phyloP scores from a whole-genome alignment of 164 flowering plant genomes.

The Vitis rupestris region DNA sequence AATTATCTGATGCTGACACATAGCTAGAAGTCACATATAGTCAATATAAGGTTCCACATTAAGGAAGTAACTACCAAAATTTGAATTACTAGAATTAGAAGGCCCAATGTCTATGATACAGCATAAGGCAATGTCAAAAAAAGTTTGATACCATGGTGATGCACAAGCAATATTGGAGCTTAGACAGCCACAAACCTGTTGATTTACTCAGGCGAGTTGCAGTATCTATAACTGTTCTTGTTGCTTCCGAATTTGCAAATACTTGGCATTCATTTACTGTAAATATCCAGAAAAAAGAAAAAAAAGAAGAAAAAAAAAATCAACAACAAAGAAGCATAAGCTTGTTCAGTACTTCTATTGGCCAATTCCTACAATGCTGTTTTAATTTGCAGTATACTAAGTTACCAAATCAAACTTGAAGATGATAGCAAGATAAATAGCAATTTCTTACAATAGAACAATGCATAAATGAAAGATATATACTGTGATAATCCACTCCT shows the following conservation, averaged over 20 bases:
- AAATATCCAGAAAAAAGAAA: constrained; percentile 4
- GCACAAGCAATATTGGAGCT: background rate
- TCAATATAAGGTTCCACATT: background rate
- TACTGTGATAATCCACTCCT: background rate
- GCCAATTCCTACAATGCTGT: background rate
- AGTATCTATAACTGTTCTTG: constrained; percentile 41
- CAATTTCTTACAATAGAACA: background rate
- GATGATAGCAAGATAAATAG: background rate
- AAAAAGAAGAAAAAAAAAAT: background rate
- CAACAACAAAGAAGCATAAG: background rate
- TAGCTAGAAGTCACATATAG: background rate
- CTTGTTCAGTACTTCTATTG: background rate
- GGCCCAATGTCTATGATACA: background rate
- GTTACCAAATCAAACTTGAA: background rate
- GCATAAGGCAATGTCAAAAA: background rate
- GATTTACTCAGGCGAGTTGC: constrained; percentile 48
- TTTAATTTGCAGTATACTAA: background rate
- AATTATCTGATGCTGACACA: background rate
- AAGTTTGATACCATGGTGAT: background rate
- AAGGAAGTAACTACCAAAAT: background rate
- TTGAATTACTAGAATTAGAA: background rate
- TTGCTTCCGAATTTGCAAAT: constrained; percentile 29
- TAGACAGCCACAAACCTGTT: constrained; percentile 34
- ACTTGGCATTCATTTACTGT: constrained; percentile 44
- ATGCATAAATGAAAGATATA: background rate